phyloP scores from a whole-genome alignment of 1,284 basidiomycete species.

The Malassezia obtusa region DNA sequence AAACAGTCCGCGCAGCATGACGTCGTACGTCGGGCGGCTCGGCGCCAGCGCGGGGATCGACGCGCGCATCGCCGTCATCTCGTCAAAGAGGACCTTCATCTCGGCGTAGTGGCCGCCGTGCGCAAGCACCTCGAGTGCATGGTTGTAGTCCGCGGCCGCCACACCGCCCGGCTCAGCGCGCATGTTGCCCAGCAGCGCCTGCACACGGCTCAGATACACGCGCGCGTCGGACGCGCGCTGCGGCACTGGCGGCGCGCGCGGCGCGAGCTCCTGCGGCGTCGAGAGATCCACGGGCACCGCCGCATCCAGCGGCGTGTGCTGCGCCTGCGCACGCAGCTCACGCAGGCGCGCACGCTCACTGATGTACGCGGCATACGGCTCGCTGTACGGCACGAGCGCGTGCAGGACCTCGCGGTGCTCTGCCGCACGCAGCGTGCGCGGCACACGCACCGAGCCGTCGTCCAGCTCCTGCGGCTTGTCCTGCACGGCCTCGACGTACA shows the following conservation, averaged over 20 bases:
- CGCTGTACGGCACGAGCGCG: slow-evolving; percentile 1
- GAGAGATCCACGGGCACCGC: slow-evolving; percentile 5
- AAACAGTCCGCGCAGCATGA: slow-evolving; percentile 34
- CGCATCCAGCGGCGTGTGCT: not conserved
- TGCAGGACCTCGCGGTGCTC: slow-evolving; percentile 13
- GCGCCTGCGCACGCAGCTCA: not conserved
- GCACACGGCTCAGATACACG: slow-evolving; percentile 2
- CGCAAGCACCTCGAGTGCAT: slow-evolving; percentile 26
- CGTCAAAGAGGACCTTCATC: slow-evolving; percentile 33
- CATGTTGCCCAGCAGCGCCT: slow-evolving; percentile 3
- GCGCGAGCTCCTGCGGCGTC: slow-evolving; percentile 6
- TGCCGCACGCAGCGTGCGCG: not conserved
- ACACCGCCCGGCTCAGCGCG: not conserved
- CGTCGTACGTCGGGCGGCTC: slow-evolving; percentile 24
- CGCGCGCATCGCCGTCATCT: slow-evolving; percentile 18
- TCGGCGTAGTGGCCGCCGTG: slow-evolving; percentile 26
- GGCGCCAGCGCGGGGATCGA: slow-evolving; percentile 14
- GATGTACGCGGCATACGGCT: not conserved
- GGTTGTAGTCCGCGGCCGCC: slow-evolving; percentile 23
- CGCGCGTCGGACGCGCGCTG: slow-evolving; percentile 3
- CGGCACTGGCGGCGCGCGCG: not conserved
- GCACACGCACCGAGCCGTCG: slow-evolving; percentile 10
- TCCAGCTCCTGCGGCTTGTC: not conserved
- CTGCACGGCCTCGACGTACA: slow-evolving; percentile 8
- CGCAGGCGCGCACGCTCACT: not conserved